Conservation (phyloP, 257 asterid genomes). For the Solanum pimpinellifolium region DNA sequence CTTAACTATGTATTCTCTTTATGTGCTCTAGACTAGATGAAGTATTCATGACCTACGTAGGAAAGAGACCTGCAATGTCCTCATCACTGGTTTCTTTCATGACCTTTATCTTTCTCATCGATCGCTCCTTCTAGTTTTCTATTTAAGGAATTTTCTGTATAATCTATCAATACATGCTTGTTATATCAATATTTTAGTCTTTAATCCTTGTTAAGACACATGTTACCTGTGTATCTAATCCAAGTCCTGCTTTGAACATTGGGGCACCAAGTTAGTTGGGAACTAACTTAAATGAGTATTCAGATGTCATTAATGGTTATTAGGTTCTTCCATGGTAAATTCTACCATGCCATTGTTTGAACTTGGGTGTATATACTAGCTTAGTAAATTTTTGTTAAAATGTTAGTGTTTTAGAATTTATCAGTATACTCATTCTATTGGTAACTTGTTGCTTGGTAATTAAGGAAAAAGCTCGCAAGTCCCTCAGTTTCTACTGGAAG, state of each 20-base stretch:
- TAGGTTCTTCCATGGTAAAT: neutral
- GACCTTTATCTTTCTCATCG: neutral
- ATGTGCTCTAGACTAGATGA: neutral
- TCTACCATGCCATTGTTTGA: neutral
- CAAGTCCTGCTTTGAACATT: neutral
- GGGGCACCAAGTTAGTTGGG: neutral
- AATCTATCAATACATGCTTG: neutral
- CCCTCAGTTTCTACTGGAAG: slow-evolving; percentile 83
- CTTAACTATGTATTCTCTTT: neutral
- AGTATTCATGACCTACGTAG: neutral
- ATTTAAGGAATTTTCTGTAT: neutral
- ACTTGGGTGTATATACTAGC: neutral
- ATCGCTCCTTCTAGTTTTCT: neutral
- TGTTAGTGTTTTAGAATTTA: neutral
- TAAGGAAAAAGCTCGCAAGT: slow-evolving; percentile 94
- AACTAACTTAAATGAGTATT: neutral
- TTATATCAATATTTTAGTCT: neutral
- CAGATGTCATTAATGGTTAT: neutral
- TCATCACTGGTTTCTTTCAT: neutral
- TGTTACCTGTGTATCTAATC: neutral
- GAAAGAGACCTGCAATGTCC: neutral
- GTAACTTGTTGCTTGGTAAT: slow-evolving; percentile 8
- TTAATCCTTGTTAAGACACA: neutral
- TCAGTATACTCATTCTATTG: neutral
- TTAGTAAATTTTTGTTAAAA: neutral